phyloP scores from a whole-genome alignment of 139 green algal species.

The Chlorella sp. region DNA sequence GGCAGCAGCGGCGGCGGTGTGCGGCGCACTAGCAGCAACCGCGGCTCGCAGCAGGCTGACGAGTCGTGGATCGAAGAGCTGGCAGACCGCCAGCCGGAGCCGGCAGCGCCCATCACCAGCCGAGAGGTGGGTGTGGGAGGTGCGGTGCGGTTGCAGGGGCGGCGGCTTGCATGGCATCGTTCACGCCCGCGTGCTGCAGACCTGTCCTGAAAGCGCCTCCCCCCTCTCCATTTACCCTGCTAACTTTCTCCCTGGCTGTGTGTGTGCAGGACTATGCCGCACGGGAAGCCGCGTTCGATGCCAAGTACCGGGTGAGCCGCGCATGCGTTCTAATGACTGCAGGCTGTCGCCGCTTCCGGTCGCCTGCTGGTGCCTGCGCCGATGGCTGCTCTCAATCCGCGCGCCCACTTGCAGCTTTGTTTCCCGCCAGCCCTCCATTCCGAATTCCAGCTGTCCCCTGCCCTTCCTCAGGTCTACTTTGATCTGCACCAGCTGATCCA shows the following conservation, averaged over 20 bases:
- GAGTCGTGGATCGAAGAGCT: conserved; percentile 36
- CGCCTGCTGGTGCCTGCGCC: neutral
- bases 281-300: conserved; percentile 19
- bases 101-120: conserved; percentile 26
- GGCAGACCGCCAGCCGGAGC: conserved; percentile 21
- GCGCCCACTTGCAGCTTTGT: too few relatives aligned
- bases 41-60: conserved; percentile 22
- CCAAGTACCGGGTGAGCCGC: conserved; percentile 14
- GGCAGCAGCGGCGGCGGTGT: neutral
- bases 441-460: neutral
- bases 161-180: too few relatives aligned
- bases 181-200: too few relatives aligned
- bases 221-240: neutral
- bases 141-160: neutral
- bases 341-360: too few relatives aligned
- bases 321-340: neutral
- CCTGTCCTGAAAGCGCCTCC: too few relatives aligned
- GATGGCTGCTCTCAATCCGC: neutral
- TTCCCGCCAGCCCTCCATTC: too few relatives aligned
- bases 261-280: conserved; percentile 21
- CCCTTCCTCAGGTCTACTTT: conserved; percentile 30
- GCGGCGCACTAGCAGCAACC: conserved; percentile 25
- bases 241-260: too few relatives aligned
- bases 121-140: neutral
- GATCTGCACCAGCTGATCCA: conserved; percentile 39